Conservation (phyloP, 2,329 filamentous ascomycete genomes). For the Pseudocercospora fuligena region DNA sequence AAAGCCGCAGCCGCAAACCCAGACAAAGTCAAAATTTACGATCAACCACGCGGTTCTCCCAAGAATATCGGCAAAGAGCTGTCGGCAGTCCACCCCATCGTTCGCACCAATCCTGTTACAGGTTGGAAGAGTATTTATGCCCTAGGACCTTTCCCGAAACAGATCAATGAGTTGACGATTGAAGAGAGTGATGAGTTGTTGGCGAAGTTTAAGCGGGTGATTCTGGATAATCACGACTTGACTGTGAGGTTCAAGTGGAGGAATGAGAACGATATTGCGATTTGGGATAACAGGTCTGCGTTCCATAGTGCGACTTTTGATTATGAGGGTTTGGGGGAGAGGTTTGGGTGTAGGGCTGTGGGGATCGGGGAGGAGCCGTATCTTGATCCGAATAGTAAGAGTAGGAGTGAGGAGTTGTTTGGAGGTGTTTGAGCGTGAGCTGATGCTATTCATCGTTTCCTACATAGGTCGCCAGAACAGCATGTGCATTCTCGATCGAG, state of each 20-base stretch:
- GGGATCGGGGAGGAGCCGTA: constrained; percentile 62
- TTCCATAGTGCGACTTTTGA: constrained; percentile 69
- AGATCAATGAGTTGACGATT: constrained; percentile 57
- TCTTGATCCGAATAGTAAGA: constrained; percentile 57
- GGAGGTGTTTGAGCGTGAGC: not conserved
- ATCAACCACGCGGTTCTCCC: constrained; percentile 31
- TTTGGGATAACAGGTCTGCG: constrained; percentile 18
- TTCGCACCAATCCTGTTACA: constrained; percentile 65
- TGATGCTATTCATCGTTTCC: not conserved
- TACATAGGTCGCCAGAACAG: not conserved
- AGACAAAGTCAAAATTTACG: constrained; percentile 31
- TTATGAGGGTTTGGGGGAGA: constrained; percentile 59
- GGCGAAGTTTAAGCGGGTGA: constrained; percentile 37
- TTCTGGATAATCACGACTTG: constrained; percentile 57
- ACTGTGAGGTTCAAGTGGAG: constrained; percentile 57
- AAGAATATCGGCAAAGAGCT: constrained; percentile 32
- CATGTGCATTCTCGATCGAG: not conserved
- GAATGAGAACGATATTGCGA: constrained; percentile 52
- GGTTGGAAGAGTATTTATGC: constrained; percentile 67
- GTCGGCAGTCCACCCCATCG: constrained; percentile 51
- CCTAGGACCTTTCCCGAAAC: constrained; percentile 61
- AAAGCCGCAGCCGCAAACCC: constrained; percentile 36
- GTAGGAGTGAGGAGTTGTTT: constrained; percentile 39
- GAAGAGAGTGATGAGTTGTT: constrained; percentile 34
- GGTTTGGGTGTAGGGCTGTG: constrained; percentile 59